Base-by-base conservation (phyloP, 129 eudicot genomes). In the Glebionis coronaria region DNA sequence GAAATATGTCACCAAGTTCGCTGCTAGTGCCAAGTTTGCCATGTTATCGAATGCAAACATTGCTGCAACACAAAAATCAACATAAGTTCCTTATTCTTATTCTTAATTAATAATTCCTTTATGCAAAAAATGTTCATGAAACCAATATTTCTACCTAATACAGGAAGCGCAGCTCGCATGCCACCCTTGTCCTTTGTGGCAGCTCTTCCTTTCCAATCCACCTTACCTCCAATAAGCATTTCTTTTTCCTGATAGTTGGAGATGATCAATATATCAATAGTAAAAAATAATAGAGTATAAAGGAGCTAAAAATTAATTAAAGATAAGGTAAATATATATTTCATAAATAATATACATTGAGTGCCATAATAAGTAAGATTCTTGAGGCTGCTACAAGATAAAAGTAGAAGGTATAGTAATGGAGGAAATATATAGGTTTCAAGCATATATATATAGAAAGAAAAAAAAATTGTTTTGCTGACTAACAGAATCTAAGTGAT, bases 181-280 rank as follows among this genome's bases (percentile, higher is more conserved):
- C 96, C 96, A 46, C 96, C 96, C 75, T 79, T 76, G 9, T 77
- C 77, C 72, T 72, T 81, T 51, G 53, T 59, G 2, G 82, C 96
- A 35, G 80, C 25, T 73, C 79, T 79, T 74, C 96, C 96, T 79
- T 70, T 89, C 93, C 96, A 85, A 56, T 89, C 86, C 31, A 81
- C 90, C 82, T 85, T 89, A 40, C 93, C 93, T 42, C 79, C 90
- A 62, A 85, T 66, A 28, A 81, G 72, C 69, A 68, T 82, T 62
- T 20, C 69, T 31, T 63, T 82, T 61, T 84, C 87, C 90, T 83
- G 74, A 46, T 49, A 67, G 23, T 58, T 56, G 13, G 8, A 13
- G 25, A 4, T 10, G 10, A 38, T 54, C 18, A 15, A 29, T n/a
- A 15, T 46, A 44, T 44, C 25, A 35, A n/a, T 40, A 44, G 47